Percentiles rank a stretch among this genome's conserved stretches.
phyloP scores from a whole-genome alignment of 2,329 filamentous ascomycete species.

The Dryadomyces quercus-mongolicae region DNA sequence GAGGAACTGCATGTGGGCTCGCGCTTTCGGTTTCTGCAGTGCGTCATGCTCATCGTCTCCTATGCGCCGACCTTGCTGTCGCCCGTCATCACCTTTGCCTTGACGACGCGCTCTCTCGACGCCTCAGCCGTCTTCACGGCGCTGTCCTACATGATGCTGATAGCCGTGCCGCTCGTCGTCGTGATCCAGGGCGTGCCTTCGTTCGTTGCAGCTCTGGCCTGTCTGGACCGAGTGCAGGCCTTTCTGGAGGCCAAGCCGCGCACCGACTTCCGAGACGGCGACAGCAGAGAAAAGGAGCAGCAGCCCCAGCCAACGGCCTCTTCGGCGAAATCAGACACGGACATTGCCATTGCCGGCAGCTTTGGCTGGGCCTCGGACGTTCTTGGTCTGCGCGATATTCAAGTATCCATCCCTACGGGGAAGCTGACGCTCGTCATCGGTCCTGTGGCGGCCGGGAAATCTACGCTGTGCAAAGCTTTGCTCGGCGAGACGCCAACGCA shows the following conservation, averaged over 20 bases:
- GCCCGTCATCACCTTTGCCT: slow-evolving; percentile 22
- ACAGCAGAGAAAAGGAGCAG: background rate
- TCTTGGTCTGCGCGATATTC: slow-evolving; percentile 18
- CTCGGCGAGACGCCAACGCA: slow-evolving; percentile 22
- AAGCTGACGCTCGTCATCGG: slow-evolving; percentile 28
- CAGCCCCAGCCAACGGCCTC: background rate
- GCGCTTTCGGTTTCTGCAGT: slow-evolving; percentile 17
- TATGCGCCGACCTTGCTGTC: slow-evolving; percentile 23
- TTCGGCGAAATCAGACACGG: background rate
- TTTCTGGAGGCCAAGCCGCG: slow-evolving; percentile 22
- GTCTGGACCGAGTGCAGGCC: slow-evolving; percentile 22
- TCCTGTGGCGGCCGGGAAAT: slow-evolving; percentile 32
- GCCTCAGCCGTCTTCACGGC: slow-evolving; percentile 18
- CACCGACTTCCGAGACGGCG: slow-evolving; percentile 15
- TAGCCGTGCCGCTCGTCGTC: slow-evolving; percentile 19
- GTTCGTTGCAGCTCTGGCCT: slow-evolving; percentile 20
- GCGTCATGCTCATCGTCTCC: slow-evolving; percentile 17
- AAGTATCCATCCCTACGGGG: slow-evolving; percentile 18
- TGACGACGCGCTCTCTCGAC: slow-evolving; percentile 14
- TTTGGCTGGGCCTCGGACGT: slow-evolving; percentile 24
- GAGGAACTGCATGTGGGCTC: slow-evolving; percentile 20
- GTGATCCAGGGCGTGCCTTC: slow-evolving; percentile 22
- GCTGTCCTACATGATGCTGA: slow-evolving; percentile 22
- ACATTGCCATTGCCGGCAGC: slow-evolving; percentile 9
- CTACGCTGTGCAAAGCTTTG: slow-evolving; percentile 27